A percentile compares a stretch with the other conserved stretches of the same genome.
Conservation (phyloP, 345 rosid genomes). For the Citrus sp. region DNA sequence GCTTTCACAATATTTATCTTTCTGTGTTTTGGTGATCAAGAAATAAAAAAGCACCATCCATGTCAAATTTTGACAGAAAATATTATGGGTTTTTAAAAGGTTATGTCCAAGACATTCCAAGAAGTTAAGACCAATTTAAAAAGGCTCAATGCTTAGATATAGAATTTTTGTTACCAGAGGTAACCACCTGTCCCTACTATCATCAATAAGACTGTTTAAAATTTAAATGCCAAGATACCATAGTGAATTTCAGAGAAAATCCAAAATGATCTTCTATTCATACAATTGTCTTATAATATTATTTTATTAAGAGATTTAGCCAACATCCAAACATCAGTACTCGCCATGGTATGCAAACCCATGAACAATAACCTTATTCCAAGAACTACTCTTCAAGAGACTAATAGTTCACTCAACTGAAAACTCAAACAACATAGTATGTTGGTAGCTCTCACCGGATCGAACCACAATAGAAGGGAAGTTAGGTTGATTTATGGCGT, state of each 20-base stretch:
- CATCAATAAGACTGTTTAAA: background rate
- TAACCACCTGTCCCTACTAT: background rate
- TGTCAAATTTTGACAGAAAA: no score
- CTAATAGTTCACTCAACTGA: slow-evolving; percentile 43
- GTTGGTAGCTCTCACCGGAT: slow-evolving; percentile 76
- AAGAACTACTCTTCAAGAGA: background rate
- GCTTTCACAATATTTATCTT: no score
- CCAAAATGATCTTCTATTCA: background rate
- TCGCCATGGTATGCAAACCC: background rate
- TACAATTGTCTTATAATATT: background rate
- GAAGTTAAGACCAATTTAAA: no score
- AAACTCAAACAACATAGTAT: slow-evolving; percentile 80
- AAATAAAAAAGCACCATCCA: no score
- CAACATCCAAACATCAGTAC: background rate
- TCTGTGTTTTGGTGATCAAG: no score
- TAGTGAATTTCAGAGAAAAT: background rate
- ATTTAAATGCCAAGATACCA: background rate
- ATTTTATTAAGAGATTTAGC: slow-evolving; percentile 1
- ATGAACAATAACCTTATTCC: slow-evolving; percentile 1
- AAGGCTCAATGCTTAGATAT: background rate
- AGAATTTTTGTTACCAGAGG: background rate
- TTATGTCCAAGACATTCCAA: background rate
- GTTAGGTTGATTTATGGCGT: slow-evolving; percentile 73
- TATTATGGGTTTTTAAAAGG: no score
- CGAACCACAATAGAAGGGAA: slow-evolving; percentile 76